Evolutionary conservation across 192 early-diverging fungal genomes (phyloP).

Genomic region (Podila minutissima): DNA sequence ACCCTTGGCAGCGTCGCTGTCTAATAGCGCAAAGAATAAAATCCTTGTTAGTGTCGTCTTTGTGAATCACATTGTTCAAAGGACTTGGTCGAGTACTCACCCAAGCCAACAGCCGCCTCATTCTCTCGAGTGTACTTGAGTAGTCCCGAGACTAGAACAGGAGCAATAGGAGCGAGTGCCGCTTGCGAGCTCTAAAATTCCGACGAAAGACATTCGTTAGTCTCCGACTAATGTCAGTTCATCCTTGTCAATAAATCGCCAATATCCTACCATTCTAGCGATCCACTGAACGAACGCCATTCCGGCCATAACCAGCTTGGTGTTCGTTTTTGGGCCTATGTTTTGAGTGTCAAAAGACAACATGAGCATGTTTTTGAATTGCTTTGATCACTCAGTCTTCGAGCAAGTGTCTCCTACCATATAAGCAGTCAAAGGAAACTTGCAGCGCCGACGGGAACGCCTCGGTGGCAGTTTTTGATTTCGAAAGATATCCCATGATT

Average conservation of each 20-base stretch:
- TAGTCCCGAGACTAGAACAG: slow-evolving; percentile 76
- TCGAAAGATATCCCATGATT: slow-evolving; percentile 68
- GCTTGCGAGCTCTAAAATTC: slow-evolving; percentile 50
- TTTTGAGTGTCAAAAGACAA: neutral
- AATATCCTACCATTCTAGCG: slow-evolving; percentile 70
- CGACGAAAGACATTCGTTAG: neutral
- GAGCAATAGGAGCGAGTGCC: slow-evolving; percentile 69
- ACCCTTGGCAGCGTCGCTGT: slow-evolving; percentile 76
- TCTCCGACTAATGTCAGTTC: neutral
- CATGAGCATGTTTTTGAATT: neutral
- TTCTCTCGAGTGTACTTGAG: slow-evolving; percentile 68
- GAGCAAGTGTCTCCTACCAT: slow-evolving; percentile 55
- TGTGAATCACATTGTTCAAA: neutral
- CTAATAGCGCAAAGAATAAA: slow-evolving; percentile 14
- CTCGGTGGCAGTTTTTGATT: slow-evolving; percentile 75
- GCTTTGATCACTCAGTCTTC: neutral
- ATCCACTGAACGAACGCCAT: slow-evolving; percentile 93
- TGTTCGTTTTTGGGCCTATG: slow-evolving; percentile 70
- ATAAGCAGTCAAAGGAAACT: slow-evolving; percentile 83
- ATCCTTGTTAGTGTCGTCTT: neutral
- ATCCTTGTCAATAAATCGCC: neutral
- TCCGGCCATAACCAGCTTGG: slow-evolving; percentile 74
- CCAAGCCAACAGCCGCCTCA: slow-evolving; percentile 36
- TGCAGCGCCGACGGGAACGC: slow-evolving; percentile 75
- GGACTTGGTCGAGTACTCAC: neutral